Percentiles rank a stretch among this genome's conserved stretches.
phyloP scores from a whole-genome alignment of 768 basidiomycete species.

The Pulveroboletus frians region DNA sequence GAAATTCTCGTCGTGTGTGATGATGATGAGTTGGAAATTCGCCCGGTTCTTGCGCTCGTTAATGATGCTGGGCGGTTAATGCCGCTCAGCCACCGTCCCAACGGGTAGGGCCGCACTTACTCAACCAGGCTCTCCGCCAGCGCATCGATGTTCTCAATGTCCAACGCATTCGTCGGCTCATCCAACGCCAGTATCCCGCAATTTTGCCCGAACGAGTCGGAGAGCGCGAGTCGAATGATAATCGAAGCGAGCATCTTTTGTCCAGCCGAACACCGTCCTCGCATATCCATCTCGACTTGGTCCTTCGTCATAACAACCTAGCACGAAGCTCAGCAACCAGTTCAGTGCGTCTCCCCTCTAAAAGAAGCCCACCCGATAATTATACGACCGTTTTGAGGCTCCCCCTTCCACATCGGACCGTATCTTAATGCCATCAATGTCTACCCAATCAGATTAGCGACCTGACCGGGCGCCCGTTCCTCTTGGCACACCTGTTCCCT shows the following conservation, averaged over 20 bases:
- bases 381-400: slow-evolving; percentile 89
- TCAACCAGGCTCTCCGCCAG: slow-evolving; percentile 88
- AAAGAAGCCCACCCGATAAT: slow-evolving; percentile 72
- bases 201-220: slow-evolving; percentile 96
- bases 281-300: slow-evolving; percentile 99
- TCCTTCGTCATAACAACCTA: slow-evolving; percentile 99
- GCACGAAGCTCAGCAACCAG: slow-evolving; percentile 12
- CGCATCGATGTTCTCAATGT: slow-evolving; percentile 93
- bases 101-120: slow-evolving; percentile 45
- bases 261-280: slow-evolving; percentile 95
- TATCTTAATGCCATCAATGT: slow-evolving; percentile 97
- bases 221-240: slow-evolving; percentile 93
- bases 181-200: slow-evolving; percentile 97
- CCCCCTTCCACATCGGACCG: slow-evolving; percentile 90
- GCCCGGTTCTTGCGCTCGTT: slow-evolving; percentile 83
- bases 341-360: slow-evolving; percentile 2
- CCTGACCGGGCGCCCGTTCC: background rate
- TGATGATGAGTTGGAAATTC: slow-evolving; percentile 95
- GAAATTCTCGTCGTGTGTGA: slow-evolving; percentile 97
- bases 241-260: slow-evolving; percentile 99
- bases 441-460: slow-evolving; percentile 38
- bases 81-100: background rate
- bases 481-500: slow-evolving; percentile 75
- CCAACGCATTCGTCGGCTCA: slow-evolving; percentile 96
- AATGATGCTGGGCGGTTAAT: slow-evolving; percentile 64